Evolutionary conservation across 768 basidiomycete genomes (phyloP).

Genomic region (Coprinellus micaceus): DNA sequence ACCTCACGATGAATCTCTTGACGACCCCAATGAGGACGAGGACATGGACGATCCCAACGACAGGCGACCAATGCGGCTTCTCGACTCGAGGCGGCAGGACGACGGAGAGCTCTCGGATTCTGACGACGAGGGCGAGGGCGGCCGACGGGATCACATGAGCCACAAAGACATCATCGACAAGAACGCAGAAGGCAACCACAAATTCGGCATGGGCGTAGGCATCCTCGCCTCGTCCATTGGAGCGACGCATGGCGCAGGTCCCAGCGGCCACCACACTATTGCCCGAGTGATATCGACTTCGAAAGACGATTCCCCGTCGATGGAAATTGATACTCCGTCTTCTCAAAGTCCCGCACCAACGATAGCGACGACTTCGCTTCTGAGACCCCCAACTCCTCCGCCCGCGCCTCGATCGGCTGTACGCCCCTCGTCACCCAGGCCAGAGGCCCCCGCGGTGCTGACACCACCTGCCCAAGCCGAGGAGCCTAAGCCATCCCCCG

Average conservation of each 20-base stretch:
- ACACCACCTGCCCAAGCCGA: background rate
- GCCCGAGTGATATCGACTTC: constrained; percentile 39
- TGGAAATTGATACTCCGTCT: constrained; percentile 45
- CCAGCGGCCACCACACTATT: constrained; percentile 64
- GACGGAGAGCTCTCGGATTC: constrained; percentile 95
- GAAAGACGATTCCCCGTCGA: constrained; percentile 23
- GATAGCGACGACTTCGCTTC: background rate
- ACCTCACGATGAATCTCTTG: constrained; percentile 81
- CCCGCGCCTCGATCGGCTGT: background rate
- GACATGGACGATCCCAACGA: constrained; percentile 76
- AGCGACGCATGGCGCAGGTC: constrained; percentile 69
- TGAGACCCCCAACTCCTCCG: background rate
- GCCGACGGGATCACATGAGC: constrained; percentile 62
- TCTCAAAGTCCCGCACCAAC: background rate
- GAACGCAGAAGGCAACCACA: constrained; percentile 42
- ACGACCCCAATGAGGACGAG: constrained; percentile 79
- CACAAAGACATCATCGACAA: constrained; percentile 53
- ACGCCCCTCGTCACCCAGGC: background rate
- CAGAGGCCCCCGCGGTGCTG: no score
- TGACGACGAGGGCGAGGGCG: constrained; percentile 94
- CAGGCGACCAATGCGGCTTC: constrained; percentile 68
- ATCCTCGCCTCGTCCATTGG: constrained; percentile 64
- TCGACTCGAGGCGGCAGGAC: constrained; percentile 78
- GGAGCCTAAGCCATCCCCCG: background rate
- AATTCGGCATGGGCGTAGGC: constrained; percentile 66